Base-by-base conservation (phyloP, 2,329 filamentous ascomycete genomes). In the Aspergillus pseudoglaucus region DNA sequence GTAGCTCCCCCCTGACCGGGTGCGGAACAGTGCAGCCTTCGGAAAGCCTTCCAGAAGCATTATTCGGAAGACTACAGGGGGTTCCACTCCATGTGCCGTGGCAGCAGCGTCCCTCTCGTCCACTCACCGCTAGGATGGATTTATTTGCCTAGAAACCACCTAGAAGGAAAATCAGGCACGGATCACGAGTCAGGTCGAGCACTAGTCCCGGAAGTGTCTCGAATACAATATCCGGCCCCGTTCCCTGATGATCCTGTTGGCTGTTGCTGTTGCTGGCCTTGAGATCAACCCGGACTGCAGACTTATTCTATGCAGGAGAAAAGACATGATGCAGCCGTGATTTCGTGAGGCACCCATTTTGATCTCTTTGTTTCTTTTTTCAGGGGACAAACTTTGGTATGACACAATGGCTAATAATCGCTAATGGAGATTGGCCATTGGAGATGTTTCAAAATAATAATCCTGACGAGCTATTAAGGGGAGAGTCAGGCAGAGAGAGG, bases 21-120 rank as follows among this genome's bases (percentile, higher is more conserved):
- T 14, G 12, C 32, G 55, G 46, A 38, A 43, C 39, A 46, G 46
- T 46, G 48, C 49, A 50, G 54, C 40, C 49, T 55, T 58, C 55
- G 45, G 47, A 14, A 45, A 50, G 48, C 46, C 56, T 58, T 58
- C 53, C 52, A 55, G 53, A 55, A 55, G 43, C 47, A 48, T 12
- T 44, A n/a, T 52, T 51, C 44, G 47, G 49, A 52, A 55, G 42
- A 32, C 32, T 25, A 18, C 52, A 52, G 52, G 52, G 50, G 52
- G 52, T 30, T 46, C 20, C 12, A 18, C 20, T 39, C 44, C 44
- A 52, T 53, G 47, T 53, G 45, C 48, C 53, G 45, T 46, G 44
- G 47, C 45, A 39, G 47, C 48, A 49, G 52, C 50, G 49, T 48
- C 45, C 50, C 44, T 39, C 25, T 30, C 25, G 9, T 12, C 25